Base-by-base conservation (phyloP, 2,329 filamentous ascomycete species). In the Periglandula ipomoeae region DNA sequence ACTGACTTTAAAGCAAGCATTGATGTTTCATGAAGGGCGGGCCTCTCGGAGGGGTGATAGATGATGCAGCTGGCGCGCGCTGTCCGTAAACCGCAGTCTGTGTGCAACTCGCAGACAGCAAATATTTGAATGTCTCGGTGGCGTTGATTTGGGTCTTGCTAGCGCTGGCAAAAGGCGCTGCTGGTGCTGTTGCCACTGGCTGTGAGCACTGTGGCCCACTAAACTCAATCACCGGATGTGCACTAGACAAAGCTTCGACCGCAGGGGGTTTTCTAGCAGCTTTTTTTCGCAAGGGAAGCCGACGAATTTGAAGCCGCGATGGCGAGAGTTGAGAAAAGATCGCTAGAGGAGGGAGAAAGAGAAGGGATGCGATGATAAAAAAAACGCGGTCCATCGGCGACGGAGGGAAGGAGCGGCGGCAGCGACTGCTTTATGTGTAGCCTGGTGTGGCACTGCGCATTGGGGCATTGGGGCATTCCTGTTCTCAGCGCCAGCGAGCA, bases 1-100 rank as follows among this genome's bases (percentile, higher is more conserved):
- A 55, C 61, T 58, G 56, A 65, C 59, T 62, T 59, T 54, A 61
- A 53, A 17, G 53, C 51, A 45, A 63, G 57, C 60, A 62, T 60
- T 49, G 50, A 47, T 47, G 27, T 43, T 30, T 43, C 38, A 42
- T 42, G 6, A 42, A 47, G 26, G 17, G 42, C 42, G 27, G 27
- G 13, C 19, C 37, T 38, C 35, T 20, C 20, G 5, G 19, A 19
- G 37, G 19, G 19, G 46, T 27, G 32, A 44, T 48, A n/a, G 53
- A 42, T 50, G 50, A 44, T 24, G 38, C 42, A 44, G 11, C 9
- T 11, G 24, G 13, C 42, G 24, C 42, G n/a, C 42, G n/a, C n/a
- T 32, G 42, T 44, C 37, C 19, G 37, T n/a, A 22, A 11, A 15
- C 17, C 19, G 37, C 17, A 8, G 13, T 37, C 7, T 13, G 37